Base-by-base conservation (phyloP, 2,329 filamentous ascomycete genomes). In the Pseudonectria foliicola region DNA sequence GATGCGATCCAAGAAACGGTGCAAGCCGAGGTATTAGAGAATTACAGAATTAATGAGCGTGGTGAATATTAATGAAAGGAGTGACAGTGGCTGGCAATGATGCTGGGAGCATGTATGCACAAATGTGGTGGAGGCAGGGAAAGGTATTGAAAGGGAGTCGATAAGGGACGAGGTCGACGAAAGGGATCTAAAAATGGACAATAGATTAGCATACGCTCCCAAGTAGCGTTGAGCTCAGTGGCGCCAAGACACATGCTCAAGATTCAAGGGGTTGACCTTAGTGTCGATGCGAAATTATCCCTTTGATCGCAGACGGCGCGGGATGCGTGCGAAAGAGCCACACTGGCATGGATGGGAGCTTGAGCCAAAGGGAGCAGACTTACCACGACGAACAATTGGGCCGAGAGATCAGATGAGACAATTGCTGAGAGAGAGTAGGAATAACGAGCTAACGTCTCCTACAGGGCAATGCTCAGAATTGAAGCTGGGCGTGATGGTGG, bases 381-480 rank as follows among this genome's bases (percentile, higher is more conserved):
- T 75, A 76, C 72, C 68, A 64, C 63, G 63, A 68, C 61, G 59
- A 59, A 67, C 54, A 49, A 54, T 49, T 48, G 53, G 50, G 48
- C 49, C 53, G 52, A 46, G 59, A 57, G 61, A 63, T 59, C 58
- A 60, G 61, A 64, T 66, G 60, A 64, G 57, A 67, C 43, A 48
- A 40, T 45, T 66, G 63, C 66, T 65, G 59, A 64, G 56, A 59
- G 56, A 55, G 56, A 55, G 66, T 68, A 68, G 73, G 69, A 77
- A 69, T 66, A 70, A 74, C 73, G 74, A 77, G 71, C 64, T 71
- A 77, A 77, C 72, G 73, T 75, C 71, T 77, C 73, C 74, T 69
- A 73, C 68, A 55, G 56, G 59, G 55, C 57, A 63, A 62, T 60
- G 57, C 60, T 64, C 57, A 64, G 57, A 52, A 55, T 55, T 53